phyloP scores from a whole-genome alignment of 192 early-diverging fungal genomes.

The Phlyctochytrium bullatum region DNA sequence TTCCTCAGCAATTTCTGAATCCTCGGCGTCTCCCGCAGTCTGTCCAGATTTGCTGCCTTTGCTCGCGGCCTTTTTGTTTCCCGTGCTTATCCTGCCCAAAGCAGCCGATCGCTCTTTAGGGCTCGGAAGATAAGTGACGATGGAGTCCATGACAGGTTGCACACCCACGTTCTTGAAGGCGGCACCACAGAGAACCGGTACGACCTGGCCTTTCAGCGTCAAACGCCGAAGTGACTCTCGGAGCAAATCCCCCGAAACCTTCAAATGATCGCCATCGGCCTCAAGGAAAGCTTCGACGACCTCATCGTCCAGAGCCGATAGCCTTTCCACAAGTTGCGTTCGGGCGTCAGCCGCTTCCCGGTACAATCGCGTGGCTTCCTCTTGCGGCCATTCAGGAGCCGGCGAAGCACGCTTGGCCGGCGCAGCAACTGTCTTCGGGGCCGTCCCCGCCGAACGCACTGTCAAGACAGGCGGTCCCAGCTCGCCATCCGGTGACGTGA shows the following conservation, averaged over 20 bases:
- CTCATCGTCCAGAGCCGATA: slow-evolving; percentile 78
- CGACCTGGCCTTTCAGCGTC: slow-evolving; percentile 64
- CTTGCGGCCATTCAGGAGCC: too few relatives aligned
- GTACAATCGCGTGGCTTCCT: slow-evolving; percentile 13
- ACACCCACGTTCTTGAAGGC: slow-evolving; percentile 89
- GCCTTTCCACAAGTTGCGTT: slow-evolving; percentile 70
- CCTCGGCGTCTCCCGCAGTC: too few relatives aligned
- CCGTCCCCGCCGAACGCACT: too few relatives aligned
- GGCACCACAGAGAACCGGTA: slow-evolving; percentile 88
- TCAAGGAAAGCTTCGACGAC: slow-evolving; percentile 82
- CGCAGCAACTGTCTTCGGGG: too few relatives aligned
- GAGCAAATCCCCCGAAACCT: slow-evolving; percentile 58
- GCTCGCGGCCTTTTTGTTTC: background rate
- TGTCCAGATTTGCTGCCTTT: background rate
- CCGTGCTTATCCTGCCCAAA: slow-evolving; percentile 21
- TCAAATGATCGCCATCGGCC: slow-evolving; percentile 71
- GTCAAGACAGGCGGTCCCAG: too few relatives aligned
- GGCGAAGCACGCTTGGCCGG: too few relatives aligned
- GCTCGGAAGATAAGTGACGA: slow-evolving; percentile 79
- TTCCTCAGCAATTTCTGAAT: too few relatives aligned
- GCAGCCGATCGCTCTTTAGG: slow-evolving; percentile 70
- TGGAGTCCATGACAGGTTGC: slow-evolving; percentile 87
- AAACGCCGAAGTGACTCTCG: slow-evolving; percentile 66
- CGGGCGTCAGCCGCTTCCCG: slow-evolving; percentile 51
- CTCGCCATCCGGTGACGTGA: too few relatives aligned